phyloP scores from a whole-genome alignment of 345 rosid species.

The Ceriops tagal region DNA sequence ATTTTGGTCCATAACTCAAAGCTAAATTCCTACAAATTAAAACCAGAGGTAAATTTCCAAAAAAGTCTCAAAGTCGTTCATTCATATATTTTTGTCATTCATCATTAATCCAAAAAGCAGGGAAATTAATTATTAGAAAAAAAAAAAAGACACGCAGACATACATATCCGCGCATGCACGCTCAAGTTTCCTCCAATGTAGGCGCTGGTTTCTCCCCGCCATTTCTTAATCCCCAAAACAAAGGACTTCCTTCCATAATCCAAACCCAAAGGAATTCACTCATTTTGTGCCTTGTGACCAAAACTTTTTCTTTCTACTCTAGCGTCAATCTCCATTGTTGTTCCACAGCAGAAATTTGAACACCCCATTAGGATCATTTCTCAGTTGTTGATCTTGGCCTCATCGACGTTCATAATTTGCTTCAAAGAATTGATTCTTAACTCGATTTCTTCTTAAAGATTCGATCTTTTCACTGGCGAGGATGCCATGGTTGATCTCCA shows the following conservation, averaged over 20 bases:
- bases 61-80: too few relatives aligned
- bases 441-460: conserved; percentile 8
- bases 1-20: too few relatives aligned
- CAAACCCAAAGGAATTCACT: conserved; percentile 22
- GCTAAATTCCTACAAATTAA: too few relatives aligned
- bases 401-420: conserved; percentile 8
- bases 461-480: conserved; percentile 5
- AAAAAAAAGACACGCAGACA: too few relatives aligned
- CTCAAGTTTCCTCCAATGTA: conserved; percentile 23
- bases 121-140: too few relatives aligned
- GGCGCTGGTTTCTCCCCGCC: conserved; percentile 44
- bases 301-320: not conserved
- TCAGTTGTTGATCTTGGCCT: conserved; percentile 5
- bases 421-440: not conserved
- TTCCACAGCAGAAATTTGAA: not conserved
- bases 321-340: not conserved
- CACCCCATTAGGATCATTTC: conserved; percentile 7
- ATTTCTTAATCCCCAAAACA: conserved; percentile 33
- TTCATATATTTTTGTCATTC: too few relatives aligned
- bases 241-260: conserved; percentile 39
- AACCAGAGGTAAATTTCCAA: too few relatives aligned
- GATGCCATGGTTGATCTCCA: conserved; percentile 33
- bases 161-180: not conserved
- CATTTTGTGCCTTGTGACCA: conserved; percentile 12
- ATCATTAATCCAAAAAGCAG: too few relatives aligned